Percentiles rank a stretch among this genome's conserved stretches.
Conservation (phyloP, 2,329 filamentous ascomycete species). For the Botrytis fabae region DNA sequence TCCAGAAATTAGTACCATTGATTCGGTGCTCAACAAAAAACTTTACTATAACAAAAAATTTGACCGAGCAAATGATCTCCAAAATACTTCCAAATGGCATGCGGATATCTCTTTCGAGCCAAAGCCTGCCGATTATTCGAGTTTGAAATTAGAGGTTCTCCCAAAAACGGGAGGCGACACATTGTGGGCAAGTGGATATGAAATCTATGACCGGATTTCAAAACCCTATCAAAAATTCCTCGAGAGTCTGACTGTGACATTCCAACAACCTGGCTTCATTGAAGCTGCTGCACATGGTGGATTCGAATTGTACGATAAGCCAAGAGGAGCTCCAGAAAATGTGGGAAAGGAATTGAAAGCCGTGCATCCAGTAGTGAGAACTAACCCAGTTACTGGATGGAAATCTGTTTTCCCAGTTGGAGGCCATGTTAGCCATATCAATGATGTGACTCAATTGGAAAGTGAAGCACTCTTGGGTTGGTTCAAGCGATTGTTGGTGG, state of each 20-base stretch:
- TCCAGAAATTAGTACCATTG: constrained; percentile 63
- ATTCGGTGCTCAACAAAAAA: constrained; percentile 54
- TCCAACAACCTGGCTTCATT: constrained; percentile 52
- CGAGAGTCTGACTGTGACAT: constrained; percentile 57
- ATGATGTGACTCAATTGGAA: constrained; percentile 52
- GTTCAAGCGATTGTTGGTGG: constrained; percentile 52
- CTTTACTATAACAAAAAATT: constrained; percentile 43
- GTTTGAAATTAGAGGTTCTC: constrained; percentile 55
- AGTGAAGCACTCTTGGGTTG: constrained; percentile 51
- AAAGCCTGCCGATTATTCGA: constrained; percentile 62
- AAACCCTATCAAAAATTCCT: constrained; percentile 57
- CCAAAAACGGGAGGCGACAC: constrained; percentile 59
- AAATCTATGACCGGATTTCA: constrained; percentile 65
- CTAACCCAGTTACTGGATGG: constrained; percentile 60
- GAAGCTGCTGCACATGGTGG: constrained; percentile 48
- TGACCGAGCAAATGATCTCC: constrained; percentile 40
- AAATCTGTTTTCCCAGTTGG: constrained; percentile 56
- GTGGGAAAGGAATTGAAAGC: constrained; percentile 50
- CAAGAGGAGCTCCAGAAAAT: constrained; percentile 53
- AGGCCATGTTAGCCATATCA: constrained; percentile 52
- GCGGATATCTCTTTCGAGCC: constrained; percentile 66
- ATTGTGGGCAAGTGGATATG: constrained; percentile 67
- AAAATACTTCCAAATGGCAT: constrained; percentile 55
- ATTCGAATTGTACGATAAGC: constrained; percentile 48
- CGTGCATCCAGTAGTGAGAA: constrained; percentile 56